Base-by-base conservation (phyloP, 176 grass and related monocot genomes). In the Thinopyrum elongatum region DNA sequence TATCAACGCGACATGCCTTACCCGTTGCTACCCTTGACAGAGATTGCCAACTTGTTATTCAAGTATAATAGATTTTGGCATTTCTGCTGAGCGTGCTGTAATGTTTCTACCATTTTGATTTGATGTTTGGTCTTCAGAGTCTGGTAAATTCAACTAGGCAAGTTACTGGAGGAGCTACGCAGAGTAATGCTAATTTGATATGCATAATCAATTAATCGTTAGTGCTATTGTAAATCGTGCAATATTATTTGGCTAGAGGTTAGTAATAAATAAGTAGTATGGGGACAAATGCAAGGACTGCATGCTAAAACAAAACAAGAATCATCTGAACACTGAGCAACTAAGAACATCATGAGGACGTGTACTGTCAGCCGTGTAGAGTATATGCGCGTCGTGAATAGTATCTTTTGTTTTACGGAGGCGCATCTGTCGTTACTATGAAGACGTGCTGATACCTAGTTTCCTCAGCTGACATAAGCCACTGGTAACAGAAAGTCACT, bases 71-170 rank as follows among this genome's bases (percentile, higher is more conserved):
- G 59, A 28, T 46, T 42, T 70, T 71, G 13, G 11, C 33, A 25
- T 23, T 19, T 72, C 31, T 9, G 30, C 22, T 65, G 55, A 19
- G 75, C 76, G 12, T 38, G n/a, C 11, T 65, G 23, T 16, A 2
- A 6, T 6, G 22, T 53, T 53, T 19, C 16, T 2, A 19, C 49
- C 49, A 53, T 53, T 6, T 53, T 17, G 39, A 75, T 81, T 44
- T 11, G 42, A 76, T 82, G 79, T 63, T 74, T 87, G 77, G 77
- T 35, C 6, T 74, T 87, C 64, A 58, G 60, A 41, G 10, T 74
- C 58, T 74, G 29, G 23, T 59, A 70, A 19, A 53, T 59, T 12
- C 13, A 59, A 72, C 31, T 51, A 26, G 10, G 10, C 27, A 31
- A 49, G 25, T 76, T 38, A 36, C 21, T 19, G n/a, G 84, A 35